These are phyloP conservation scores for Cladosporium sp. DNA, from an alignment of 2,329 filamentous ascomycete genomes.

Conservation along the genomic window DNA sequence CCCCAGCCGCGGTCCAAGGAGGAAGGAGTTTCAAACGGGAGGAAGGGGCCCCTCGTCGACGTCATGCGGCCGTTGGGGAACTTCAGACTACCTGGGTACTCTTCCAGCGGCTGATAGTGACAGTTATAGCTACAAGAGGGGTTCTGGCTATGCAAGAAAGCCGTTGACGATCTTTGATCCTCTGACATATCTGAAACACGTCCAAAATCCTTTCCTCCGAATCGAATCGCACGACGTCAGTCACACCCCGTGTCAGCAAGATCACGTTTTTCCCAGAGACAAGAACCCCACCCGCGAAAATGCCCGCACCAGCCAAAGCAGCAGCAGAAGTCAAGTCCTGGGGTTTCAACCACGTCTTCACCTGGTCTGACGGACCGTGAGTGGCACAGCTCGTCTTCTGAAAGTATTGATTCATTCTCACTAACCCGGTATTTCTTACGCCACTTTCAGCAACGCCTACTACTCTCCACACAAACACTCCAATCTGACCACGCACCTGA, in stretches of 20 bases:
- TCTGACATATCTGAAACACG: neutral
- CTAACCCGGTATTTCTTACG: too few species aligned
- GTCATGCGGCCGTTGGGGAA: too few species aligned
- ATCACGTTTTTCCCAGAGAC: neutral
- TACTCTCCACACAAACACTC: slow-evolving; percentile 64
- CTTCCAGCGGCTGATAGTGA: too few species aligned
- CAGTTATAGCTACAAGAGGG: too few species aligned
- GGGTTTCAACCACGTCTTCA: slow-evolving; percentile 66
- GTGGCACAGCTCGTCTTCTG: slow-evolving; percentile 34
- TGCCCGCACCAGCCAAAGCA: neutral
- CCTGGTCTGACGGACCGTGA: slow-evolving; percentile 67
- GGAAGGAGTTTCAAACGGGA: too few species aligned
- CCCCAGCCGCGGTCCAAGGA: too few species aligned
- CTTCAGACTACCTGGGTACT: too few species aligned
- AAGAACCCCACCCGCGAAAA: neutral
- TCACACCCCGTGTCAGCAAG: too few species aligned
- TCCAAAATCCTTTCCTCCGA: neutral
- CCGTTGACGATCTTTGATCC: neutral
- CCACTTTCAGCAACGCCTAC: slow-evolving; percentile 55
- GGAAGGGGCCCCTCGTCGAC: too few species aligned
- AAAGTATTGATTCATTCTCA: too few species aligned
- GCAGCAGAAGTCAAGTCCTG: slow-evolving; percentile 60
- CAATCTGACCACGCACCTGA: slow-evolving; percentile 64
- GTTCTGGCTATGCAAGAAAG: too few species aligned
- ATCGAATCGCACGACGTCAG: neutral